phyloP scores from a whole-genome alignment of 2,329 filamentous ascomycete genomes.

The Rutstroemia sp. region DNA sequence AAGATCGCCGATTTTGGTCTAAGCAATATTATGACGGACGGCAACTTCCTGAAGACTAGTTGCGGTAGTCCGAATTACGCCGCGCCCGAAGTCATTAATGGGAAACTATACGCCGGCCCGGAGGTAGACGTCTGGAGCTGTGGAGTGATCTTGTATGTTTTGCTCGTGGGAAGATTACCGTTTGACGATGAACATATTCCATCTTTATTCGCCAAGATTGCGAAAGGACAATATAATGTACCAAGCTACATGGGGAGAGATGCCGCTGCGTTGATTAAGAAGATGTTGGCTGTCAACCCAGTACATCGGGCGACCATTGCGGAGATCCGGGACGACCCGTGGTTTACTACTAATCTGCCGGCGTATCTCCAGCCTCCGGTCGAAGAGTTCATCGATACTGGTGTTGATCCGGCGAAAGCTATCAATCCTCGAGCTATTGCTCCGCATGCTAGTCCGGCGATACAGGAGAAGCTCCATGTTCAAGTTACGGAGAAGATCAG shows the following conservation, averaged over 20 bases:
- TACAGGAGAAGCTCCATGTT: slow-evolving; percentile 85
- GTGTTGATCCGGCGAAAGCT: slow-evolving; percentile 86
- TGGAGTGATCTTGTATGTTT: slow-evolving; percentile 81
- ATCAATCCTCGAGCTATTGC: slow-evolving; percentile 79
- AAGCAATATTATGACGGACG: slow-evolving; percentile 99
- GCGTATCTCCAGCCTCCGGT: slow-evolving; percentile 79
- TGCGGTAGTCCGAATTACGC: slow-evolving; percentile 98
- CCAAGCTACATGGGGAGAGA: slow-evolving; percentile 86
- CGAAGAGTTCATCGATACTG: slow-evolving; percentile 89
- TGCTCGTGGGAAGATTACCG: slow-evolving; percentile 75
- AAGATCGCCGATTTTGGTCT: slow-evolving; percentile 99
- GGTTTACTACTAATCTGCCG: slow-evolving; percentile 85
- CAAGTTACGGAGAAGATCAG: slow-evolving; percentile 93
- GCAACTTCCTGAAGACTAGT: slow-evolving; percentile 97
- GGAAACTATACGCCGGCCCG: slow-evolving; percentile 92
- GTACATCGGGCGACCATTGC: slow-evolving; percentile 90
- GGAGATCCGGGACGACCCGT: slow-evolving; percentile 87
- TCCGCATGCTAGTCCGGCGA: slow-evolving; percentile 66
- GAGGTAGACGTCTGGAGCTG: slow-evolving; percentile 99
- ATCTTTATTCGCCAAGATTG: slow-evolving; percentile 95
- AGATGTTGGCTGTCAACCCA: slow-evolving; percentile 92
- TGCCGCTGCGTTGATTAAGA: slow-evolving; percentile 74
- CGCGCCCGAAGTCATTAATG: slow-evolving; percentile 94
- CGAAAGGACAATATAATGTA: slow-evolving; percentile 85
- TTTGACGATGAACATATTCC: slow-evolving; percentile 99